A percentile compares a stretch with the other conserved stretches of the same genome.
These are phyloP conservation scores for Paramecium tetraurelia DNA, from an alignment of 73 alveolate species.

Conservation along the genomic window DNA sequence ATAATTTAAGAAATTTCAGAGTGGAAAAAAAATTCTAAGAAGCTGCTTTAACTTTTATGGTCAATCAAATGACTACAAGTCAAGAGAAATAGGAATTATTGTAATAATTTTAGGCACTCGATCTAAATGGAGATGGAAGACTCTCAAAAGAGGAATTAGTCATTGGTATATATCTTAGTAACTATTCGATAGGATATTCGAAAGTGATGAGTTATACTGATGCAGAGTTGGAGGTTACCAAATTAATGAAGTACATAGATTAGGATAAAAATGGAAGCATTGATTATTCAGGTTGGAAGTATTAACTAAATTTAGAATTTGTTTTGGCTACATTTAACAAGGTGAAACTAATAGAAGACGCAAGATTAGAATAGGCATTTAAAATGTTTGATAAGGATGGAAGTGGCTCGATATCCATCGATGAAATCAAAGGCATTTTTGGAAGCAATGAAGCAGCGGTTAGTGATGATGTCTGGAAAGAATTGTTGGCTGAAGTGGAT, in stretches of 20 bases:
- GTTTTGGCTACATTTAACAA: constrained; percentile 59
- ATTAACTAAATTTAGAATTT: not conserved
- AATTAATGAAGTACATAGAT: constrained; percentile 29
- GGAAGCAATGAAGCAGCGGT: constrained; percentile 36
- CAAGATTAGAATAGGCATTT: constrained; percentile 55
- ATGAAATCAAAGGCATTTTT: constrained; percentile 64
- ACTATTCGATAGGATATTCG: constrained; percentile 35
- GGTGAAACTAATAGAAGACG: constrained; percentile 19
- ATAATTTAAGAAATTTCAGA: constrained; percentile 39
- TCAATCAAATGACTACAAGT: constrained; percentile 45
- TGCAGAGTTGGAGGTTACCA: constrained; percentile 48
- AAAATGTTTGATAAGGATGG: constrained; percentile 61
- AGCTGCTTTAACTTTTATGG: constrained; percentile 42
- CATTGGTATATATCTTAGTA: not conserved
- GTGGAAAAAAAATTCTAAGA: constrained; percentile 51
- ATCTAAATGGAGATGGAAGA: constrained; percentile 73
- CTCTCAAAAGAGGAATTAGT: constrained; percentile 69
- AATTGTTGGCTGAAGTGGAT: constrained; percentile 75
- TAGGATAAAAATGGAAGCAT: constrained; percentile 39
- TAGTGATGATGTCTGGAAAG: constrained; percentile 75
- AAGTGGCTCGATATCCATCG: constrained; percentile 71
- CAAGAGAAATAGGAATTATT: constrained; percentile 57
- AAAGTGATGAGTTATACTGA: constrained; percentile 15
- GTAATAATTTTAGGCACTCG: constrained; percentile 72
- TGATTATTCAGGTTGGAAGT: constrained; percentile 38